Evolutionary conservation across 768 basidiomycete species (phyloP), one percentile per base, ranked within the genome.

Genomic region (Tulasnella sp.): DNA sequence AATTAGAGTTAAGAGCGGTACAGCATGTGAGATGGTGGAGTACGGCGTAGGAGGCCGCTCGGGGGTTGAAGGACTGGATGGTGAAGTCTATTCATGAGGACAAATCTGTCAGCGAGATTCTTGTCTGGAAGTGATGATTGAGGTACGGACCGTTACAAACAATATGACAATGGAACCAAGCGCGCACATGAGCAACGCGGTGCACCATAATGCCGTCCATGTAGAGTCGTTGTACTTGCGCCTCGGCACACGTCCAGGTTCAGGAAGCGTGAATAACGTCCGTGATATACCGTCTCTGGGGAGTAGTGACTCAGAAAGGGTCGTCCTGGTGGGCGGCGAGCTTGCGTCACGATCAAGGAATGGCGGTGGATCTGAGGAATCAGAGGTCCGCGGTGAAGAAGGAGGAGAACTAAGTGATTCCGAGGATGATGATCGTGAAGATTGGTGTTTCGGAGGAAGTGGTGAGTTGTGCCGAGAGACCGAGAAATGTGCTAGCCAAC

Each of bases 291-390:
- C 85, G 62, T 87, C 86, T 59, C 87, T 73, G 17, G 86, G 88
- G 4, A 91, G 75, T 5, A 91, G 73, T 2, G 88, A 88, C 65
- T 88, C 80, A 2, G 85, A 87, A n/a, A 91, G 72, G 12, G 45
- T 63, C 10, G 60, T 62, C 31, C 62, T 61, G 10, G 62, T 52
- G 19, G 49, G 34, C 9, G 62, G 60, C 21, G 84, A 82, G 57
- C 84, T 71, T 34, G 22, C 51, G 46, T 30, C 54, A 34, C 60
- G 64, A 31, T 52, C 19, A 25, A 57, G 59, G 22, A 58, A 41
- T 41, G 54, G 46, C 17, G 41, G 43, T 17, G 60, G 53, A 12
- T 62, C 53, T n/a, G 63, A 50, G 17, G 63, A 57, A 50, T 60
- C 25, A n/a, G 62, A 50, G 24, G 56, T 34, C 48, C 82, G 80